Base-by-base conservation (phyloP, 768 basidiomycete species). In the Candolleomyces eurysporus region DNA sequence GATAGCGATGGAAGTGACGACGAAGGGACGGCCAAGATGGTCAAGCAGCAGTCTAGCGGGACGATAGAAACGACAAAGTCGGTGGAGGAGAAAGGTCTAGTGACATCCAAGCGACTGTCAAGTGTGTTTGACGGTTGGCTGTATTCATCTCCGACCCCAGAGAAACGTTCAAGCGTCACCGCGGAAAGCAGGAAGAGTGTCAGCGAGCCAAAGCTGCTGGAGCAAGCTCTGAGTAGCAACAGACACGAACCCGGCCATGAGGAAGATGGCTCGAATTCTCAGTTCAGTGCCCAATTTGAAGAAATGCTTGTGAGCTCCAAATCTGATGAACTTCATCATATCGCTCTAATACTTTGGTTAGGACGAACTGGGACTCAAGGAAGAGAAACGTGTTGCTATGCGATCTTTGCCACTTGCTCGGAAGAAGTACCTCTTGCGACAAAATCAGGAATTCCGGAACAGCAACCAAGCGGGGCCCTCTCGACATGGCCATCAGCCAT, bases 361-460 rank as follows among this genome's bases (percentile, higher is more conserved):
- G 93, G 84, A 91, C 63, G 82, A 87, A 11, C 71, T 94, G 19
- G 90, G 85, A 9, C 66, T 94, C 61, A 91, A 90, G 69, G 90
- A 85, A n/a, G 81, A 84, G 1, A 84, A 84, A 64, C 83, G 90
- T 43, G 75, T 75, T 2, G 81, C 78, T 1, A 89, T 94, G 86
- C 77, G 84, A 59, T 72, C 80, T 4, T 73, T 95, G 9, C 73
- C 90, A 0, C 59, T 70, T 2, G 83, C 87, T 57, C 85, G 88
- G 68, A 91, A 91, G 74, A 81, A 79, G 51, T 86, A 86, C 59
- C 72, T 95, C 1, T 74, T 93, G 26, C 78, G 81, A 32, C 87
- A 89, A 67, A 79, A 83, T 48, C 80, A 72, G 22, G 75, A 78
- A 48, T 78, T 76, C 19, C 76, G 75, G 19, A 68, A 75, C 16